Conservation (phyloP, 345 rosid genomes). For the Crucihimalaya himalaica region DNA sequence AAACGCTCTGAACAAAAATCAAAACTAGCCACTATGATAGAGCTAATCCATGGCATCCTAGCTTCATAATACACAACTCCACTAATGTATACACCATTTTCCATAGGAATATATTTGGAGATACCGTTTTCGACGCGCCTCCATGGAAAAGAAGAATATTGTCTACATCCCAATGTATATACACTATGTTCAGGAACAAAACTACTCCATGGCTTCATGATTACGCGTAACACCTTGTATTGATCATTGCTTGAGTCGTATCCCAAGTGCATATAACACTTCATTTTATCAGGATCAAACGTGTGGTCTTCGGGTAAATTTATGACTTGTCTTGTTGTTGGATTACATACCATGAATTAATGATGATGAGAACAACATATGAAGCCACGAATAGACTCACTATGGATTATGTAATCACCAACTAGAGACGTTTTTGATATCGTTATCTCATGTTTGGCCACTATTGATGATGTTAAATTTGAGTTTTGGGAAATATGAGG, state of each 20-base stretch:
- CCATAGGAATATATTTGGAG: neutral
- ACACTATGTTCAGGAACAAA: slow-evolving; percentile 4
- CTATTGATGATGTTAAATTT: neutral
- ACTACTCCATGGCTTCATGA: neutral
- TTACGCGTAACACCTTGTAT: neutral
- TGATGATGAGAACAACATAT: neutral
- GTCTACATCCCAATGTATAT: slow-evolving; percentile 1
- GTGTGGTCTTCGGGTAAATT: neutral
- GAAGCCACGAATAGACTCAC: neutral
- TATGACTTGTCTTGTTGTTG: slow-evolving; percentile 16
- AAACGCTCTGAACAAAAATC: slow-evolving; percentile 13
- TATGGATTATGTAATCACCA: neutral
- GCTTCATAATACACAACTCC: slow-evolving; percentile 14
- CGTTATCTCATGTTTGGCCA: slow-evolving; percentile 6
- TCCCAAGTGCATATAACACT: slow-evolving; percentile 9
- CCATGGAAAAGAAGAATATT: slow-evolving; percentile 14
- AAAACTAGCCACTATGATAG: neutral
- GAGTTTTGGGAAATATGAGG: neutral
- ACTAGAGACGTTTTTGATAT: neutral
- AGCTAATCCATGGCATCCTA: slow-evolving; percentile 17
- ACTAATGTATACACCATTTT: neutral
- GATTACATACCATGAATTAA: slow-evolving; percentile 22
- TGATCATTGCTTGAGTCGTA: slow-evolving; percentile 5
- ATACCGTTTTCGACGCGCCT: neutral
- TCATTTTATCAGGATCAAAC: neutral